A percentile compares a stretch with the other conserved stretches of the same genome.
Evolutionary conservation across 257 asterid genomes (phyloP).

Genomic region (Verbena officinalis): DNA sequence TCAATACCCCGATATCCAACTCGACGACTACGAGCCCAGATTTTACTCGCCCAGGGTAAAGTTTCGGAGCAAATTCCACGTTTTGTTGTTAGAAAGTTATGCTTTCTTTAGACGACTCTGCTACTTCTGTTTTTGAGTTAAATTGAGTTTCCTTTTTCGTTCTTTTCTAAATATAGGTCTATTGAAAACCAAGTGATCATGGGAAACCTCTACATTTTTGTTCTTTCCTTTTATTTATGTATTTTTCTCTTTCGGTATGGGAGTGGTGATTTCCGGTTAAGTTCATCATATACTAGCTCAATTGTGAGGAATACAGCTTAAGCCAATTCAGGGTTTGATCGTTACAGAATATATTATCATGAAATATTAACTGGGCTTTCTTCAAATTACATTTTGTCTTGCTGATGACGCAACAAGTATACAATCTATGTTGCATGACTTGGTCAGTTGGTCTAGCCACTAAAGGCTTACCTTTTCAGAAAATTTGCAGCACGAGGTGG

Average conservation of each 20-base stretch:
- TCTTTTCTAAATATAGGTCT: neutral
- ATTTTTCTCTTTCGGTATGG: neutral
- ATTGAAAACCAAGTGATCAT: neutral
- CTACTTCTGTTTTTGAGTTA: neutral
- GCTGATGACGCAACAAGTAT: neutral
- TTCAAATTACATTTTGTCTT: neutral
- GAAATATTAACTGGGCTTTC: neutral
- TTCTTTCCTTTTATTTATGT: neutral
- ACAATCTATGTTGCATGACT: neutral
- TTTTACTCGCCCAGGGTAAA: constrained; percentile 34
- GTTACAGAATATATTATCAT: neutral
- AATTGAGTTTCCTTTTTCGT: neutral
- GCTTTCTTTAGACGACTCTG: neutral
- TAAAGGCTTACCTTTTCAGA: neutral
- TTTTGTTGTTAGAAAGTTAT: neutral
- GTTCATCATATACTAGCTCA: neutral
- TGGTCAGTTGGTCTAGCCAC: neutral
- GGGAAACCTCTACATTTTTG: neutral
- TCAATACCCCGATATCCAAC: constrained; percentile 32
- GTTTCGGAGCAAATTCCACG: neutral
- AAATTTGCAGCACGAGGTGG: neutral
- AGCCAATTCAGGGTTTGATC: constrained; percentile 8
- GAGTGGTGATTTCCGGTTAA: neutral
- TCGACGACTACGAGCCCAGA: constrained; percentile 18
- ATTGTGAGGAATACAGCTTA: neutral